Conservation (phyloP, 768 basidiomycete species). For the Suillus brevipes region DNA sequence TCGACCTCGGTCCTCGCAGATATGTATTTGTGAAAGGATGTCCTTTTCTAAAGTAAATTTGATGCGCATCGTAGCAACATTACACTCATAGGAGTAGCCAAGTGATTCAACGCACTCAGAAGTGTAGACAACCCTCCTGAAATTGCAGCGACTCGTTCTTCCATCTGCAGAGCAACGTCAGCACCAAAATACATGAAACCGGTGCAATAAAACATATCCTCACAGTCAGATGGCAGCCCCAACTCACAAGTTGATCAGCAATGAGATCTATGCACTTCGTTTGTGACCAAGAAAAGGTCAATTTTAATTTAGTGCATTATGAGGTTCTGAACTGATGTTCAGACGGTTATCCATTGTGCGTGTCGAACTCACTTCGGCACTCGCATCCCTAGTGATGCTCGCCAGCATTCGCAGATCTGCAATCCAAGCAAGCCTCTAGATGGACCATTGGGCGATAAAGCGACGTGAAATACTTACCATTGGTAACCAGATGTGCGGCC, state of each 20-base stretch:
- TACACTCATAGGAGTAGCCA: not conserved
- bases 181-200: not conserved
- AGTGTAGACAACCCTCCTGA: not conserved
- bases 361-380: constrained; percentile 70
- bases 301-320: constrained; percentile 86
- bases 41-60: too few species aligned
- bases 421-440: constrained; percentile 92
- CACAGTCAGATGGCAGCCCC: constrained; percentile 57
- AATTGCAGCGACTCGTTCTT: constrained; percentile 22
- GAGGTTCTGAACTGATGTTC: constrained; percentile 75
- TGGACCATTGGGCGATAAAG: too few species aligned
- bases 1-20: too few species aligned
- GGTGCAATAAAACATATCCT: constrained; percentile 73
- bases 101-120: not conserved
- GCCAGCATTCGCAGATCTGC: constrained; percentile 90
- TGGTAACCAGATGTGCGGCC: too few species aligned
- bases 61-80: too few species aligned
- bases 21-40: too few species aligned
- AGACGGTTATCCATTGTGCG: not conserved
- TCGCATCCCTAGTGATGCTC: constrained; percentile 94
- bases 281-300: constrained; percentile 90
- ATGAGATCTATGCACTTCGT: constrained; percentile 99
- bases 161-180: constrained; percentile 25
- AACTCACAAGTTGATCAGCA: constrained; percentile 88
- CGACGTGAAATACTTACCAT: too few species aligned